These are phyloP conservation scores for Skeletonema tropicum DNA, from an alignment of 108 stramenopile genomes.

Conservation along the genomic window DNA sequence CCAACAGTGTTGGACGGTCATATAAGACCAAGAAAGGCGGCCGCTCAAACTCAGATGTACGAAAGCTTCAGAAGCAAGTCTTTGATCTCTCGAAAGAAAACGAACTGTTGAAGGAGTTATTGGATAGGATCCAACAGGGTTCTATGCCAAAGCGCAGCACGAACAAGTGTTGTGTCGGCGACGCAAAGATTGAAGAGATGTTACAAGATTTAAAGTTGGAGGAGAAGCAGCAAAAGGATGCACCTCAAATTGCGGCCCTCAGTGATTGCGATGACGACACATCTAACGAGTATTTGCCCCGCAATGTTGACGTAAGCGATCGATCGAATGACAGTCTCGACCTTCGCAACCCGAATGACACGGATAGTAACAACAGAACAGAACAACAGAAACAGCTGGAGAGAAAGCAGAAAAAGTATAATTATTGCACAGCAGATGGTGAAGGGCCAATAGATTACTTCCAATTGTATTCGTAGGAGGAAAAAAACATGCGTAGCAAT, in stretches of 20 bases:
- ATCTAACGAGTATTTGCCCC: neutral
- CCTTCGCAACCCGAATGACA: neutral
- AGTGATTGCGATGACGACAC: slow-evolving; percentile 2
- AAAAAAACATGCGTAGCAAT: neutral
- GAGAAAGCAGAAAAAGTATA: neutral
- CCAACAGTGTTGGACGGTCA: neutral
- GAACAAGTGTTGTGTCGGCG: neutral
- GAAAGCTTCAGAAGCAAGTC: neutral
- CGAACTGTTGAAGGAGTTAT: neutral
- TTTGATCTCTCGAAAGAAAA: neutral
- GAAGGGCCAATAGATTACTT: neutral
- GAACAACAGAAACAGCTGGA: neutral
- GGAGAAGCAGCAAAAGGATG: neutral
- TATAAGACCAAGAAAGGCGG: neutral
- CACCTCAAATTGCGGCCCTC: neutral
- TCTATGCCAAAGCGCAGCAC: neutral
- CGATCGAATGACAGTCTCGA: neutral
- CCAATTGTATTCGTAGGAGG: neutral
- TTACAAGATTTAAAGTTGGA: neutral
- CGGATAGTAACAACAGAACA: neutral
- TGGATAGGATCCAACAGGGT: neutral
- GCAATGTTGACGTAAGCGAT: neutral
- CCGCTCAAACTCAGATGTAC: neutral
- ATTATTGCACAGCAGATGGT: neutral
- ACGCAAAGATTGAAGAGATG: neutral